Evolutionary conservation across 108 stramenopile genomes (phyloP), one percentile per base, ranked within the genome.

Genomic region (Pseudonitzschia multistriata): DNA sequence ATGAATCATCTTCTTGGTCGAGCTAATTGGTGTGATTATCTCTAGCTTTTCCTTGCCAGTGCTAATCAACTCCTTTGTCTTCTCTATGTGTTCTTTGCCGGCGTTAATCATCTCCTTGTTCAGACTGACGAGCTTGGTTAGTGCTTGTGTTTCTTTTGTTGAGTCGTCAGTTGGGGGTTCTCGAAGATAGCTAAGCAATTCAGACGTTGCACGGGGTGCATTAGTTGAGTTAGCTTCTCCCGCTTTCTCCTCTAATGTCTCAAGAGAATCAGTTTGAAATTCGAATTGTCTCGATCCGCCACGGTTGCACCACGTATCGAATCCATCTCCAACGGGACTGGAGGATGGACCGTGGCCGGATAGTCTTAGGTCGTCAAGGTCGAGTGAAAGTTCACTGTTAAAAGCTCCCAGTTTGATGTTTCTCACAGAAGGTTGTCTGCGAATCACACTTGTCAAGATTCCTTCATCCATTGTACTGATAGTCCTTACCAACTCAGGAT

Each of bases 381-480:
- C 31, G 57, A 30, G 57, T 5, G 61, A 40, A 28, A 49, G 30
- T 34, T 56, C 56, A 30, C 42, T 42, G 11, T 62, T 72, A 7
- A 3, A 22, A 4, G 8, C 21, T 4, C 21, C n/a, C 0, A 42
- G 3, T 31, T 67, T 57, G 45, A 65, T 28, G 55, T 49, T 49
- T 33, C 67, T 62, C 53, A 74, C 56, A 29, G 82, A 83, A 48
- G 82, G 82, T 31, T 79, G 73, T 14, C 78, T 70, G 35, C 66
- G 62, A 57, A 81, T 60, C 45, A 87, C 42, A 60, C 84, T 76
- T 36, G 34, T 74, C 22, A 89, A 49, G 3, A 84, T 53, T 3
- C 25, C 30, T 50, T 86, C 81, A 52, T 89, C 85, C 88, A 89
- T 89, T 1, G 82, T 39, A 62, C 80, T 81, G 35, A 89, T 89